Evolutionary conservation across 345 rosid genomes (phyloP), one percentile per base, ranked within the genome.

Genomic region (Erysimum cheiranthoides): DNA sequence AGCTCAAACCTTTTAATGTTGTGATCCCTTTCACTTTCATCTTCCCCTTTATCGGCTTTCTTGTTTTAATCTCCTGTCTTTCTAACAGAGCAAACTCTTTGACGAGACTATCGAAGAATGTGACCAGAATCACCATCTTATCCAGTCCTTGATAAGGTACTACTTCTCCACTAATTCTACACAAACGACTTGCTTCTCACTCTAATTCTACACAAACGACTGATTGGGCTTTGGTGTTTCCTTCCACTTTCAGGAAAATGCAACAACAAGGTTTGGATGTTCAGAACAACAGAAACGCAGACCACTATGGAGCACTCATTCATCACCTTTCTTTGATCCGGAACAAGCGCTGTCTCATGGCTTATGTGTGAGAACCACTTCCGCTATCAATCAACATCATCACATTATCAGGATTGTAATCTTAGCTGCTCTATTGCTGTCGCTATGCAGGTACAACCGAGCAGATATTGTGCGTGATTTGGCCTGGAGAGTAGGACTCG

Each of bases 341-440:
- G 16, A 90, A 90, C 82, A 95, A 95, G 66, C 93, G 97, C 61
- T 95, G 97, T 86, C 84, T 95, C 73, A 87, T 89, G 97, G 93
- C 93, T n/a, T 92, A 95, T 61, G 81, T 87, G 97, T 94, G 75
- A 75, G 87, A 36, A 65, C 61, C 40, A 74, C 36, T 56, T 42
- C 45, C 30, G 13, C 57, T 28, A n/a, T 25, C 16, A 28, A 21
- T n/a, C n/a, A n/a, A n/a, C n/a, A n/a, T n/a, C 3, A 8, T 13
- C 17, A 52, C 32, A 43, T 8, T 8, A n/a, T 45, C 59, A 21
- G 8, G 13, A 14, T 46, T 68, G 6, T 52, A 5, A 21, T 3
- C 0, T 5, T 34, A n/a, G 52, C 28, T 67, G 53, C 50, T 35
- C 50, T 35, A 69, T n/a, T 39, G 77, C 40, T 42, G 60, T 73